Conservation (phyloP, 148 eudicot genomes). For the Rhododendron simsii region DNA sequence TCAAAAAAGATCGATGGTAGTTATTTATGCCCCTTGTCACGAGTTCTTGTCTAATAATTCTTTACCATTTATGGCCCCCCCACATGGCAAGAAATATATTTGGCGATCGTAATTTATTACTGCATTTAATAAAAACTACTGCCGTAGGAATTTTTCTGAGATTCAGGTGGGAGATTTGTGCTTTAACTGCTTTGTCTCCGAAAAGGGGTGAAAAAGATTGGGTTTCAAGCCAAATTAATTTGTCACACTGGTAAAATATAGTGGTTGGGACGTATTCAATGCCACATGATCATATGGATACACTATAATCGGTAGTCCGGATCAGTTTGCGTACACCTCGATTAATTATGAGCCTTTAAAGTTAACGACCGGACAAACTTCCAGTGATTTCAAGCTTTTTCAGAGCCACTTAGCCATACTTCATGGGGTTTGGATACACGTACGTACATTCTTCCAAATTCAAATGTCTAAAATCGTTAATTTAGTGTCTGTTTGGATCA, state of each 20-base stretch:
- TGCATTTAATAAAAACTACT: neutral
- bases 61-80: neutral
- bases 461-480: neutral
- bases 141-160: neutral
- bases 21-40: constrained; percentile 6
- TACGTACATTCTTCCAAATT: no score
- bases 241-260: neutral
- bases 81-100: neutral
- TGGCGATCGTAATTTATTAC: neutral
- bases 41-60: neutral
- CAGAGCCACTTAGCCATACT: no score
- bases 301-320: neutral
- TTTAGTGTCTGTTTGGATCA: no score
- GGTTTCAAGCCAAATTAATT: neutral
- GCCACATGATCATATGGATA: neutral
- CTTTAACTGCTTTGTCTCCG: neutral
- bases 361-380: neutral
- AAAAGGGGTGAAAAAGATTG: neutral
- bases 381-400: no score
- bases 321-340: neutral
- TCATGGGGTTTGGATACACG: no score
- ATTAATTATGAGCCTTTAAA: neutral
- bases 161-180: neutral
- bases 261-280: neutral
- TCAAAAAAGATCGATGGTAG: constrained; percentile 14